Percentiles rank a stretch among this genome's conserved stretches.
Conservation (phyloP, 2,329 filamentous ascomycete genomes). For the Claviceps paspali region DNA sequence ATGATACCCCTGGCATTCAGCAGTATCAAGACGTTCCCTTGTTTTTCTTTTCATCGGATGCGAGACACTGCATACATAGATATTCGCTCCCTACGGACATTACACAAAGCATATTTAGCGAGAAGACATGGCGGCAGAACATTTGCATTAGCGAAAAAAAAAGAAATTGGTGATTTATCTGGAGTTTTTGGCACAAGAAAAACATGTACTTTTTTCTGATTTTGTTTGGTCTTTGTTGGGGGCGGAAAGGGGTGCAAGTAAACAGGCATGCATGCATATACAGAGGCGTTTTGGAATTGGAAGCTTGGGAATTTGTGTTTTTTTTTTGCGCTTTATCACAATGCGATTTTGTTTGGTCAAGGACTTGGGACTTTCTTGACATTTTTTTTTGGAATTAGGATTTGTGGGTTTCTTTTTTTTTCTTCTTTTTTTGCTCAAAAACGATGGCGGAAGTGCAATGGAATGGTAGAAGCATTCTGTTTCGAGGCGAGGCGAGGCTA, state of each 20-base stretch:
- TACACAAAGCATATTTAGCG: slow-evolving; percentile 3
- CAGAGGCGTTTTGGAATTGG: too few relatives aligned
- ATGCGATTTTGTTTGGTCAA: too few relatives aligned
- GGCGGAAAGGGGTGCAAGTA: too few relatives aligned
- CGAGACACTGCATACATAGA: slow-evolving; percentile 1
- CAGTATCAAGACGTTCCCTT: slow-evolving; percentile 30
- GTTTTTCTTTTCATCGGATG: slow-evolving; percentile 9
- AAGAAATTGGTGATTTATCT: background rate
- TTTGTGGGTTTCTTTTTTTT: background rate
- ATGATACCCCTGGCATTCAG: slow-evolving; percentile 8
- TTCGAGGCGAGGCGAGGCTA: too few relatives aligned
- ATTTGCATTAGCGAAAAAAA: slow-evolving; percentile 3
- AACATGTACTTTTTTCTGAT: slow-evolving; percentile 1
- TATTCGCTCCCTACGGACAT: slow-evolving; percentile 8
- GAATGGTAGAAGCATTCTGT: background rate
- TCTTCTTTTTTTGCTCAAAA: background rate
- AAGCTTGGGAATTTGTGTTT: too few relatives aligned
- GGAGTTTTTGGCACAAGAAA: background rate
- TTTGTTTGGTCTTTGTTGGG: background rate
- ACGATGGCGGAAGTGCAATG: background rate
- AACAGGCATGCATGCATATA: too few relatives aligned
- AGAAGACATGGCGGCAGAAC: slow-evolving; percentile 5
- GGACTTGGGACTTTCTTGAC: too few relatives aligned
- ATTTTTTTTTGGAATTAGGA: too few relatives aligned
- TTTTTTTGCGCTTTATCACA: too few relatives aligned